Base-by-base conservation (phyloP, 1,284 basidiomycete species). In the Amylostereum areolatum region DNA sequence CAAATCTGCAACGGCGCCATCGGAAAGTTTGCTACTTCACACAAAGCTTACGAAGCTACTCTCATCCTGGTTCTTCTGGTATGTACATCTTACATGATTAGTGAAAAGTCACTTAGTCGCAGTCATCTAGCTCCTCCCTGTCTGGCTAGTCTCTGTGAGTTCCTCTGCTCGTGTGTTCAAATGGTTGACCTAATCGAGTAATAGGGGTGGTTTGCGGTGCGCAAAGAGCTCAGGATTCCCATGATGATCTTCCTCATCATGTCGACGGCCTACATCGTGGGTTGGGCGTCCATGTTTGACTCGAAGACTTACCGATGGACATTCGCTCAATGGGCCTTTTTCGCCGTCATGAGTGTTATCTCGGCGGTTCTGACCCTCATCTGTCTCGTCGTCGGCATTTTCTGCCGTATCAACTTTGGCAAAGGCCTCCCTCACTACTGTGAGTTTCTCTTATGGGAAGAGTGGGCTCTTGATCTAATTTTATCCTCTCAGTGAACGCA, bases 121-220 rank as follows among this genome's bases (percentile, higher is more conserved):
- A 25, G 18, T 45, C 12, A 34, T 47, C 18, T 56, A 87, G 85
- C 59, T 87, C 5, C 63, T 88, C 43, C 53, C 85, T 45, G 81
- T 84, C 5, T 89, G 87, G 87, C 66, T 89, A 47, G 70, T 73
- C 51, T 68, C 71, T 55, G 81, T 81, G 62, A 56, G 71, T 66
- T 25, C 31, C 35, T 11, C 32, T 43, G 24, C 39, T 44, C 12
- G 42, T 24, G 12, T 39, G 30, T 18, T 40, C 28, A n/a, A 43
- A 3, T 18, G 42, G 18, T 18, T 18, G 18, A 18, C 18, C 18
- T 18, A 18, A 18, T 18, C 43, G 9, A 8, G 30, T 6, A 32
- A 27, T 50, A 83, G 80, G 88, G 87, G 24, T 89, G 86, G 85
- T 78, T 84, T 57, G 77, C 81, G 32, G 78, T 85, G 44, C 82